phyloP scores from a whole-genome alignment of 2,329 filamentous ascomycete genomes.

The Verticillium tricorpus region DNA sequence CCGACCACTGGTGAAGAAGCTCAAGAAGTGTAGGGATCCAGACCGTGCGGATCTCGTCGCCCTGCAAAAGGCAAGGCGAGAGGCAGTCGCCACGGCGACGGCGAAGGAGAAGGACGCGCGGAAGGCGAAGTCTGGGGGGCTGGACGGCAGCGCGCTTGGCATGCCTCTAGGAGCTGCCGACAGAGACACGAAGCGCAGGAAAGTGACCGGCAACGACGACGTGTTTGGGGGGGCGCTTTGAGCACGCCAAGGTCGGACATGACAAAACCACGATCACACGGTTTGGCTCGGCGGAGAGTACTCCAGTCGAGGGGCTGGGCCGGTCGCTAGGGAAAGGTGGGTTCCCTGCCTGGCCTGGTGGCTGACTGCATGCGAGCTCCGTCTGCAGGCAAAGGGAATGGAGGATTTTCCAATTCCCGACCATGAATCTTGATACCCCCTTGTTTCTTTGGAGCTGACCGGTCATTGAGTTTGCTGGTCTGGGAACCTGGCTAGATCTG shows the following conservation, averaged over 20 bases:
- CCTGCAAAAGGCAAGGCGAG: conserved; percentile 59
- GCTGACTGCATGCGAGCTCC: neutral
- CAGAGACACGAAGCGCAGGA: conserved; percentile 42
- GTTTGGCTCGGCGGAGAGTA: neutral
- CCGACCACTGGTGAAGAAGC: conserved; percentile 60
- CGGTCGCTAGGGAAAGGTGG: neutral
- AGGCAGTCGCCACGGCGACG: conserved; percentile 30
- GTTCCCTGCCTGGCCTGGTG: neutral
- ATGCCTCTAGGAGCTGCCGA: conserved; percentile 13
- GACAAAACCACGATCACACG: no score
- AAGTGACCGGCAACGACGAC: conserved; percentile 36
- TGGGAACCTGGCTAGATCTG: neutral
- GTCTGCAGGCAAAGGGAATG: neutral
- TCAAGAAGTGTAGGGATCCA: conserved; percentile 70
- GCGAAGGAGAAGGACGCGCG: conserved; percentile 20
- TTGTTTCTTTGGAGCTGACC: neutral
- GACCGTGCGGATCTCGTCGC: conserved; percentile 69
- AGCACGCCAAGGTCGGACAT: neutral
- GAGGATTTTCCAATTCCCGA: neutral
- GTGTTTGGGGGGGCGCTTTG: conserved; percentile 42
- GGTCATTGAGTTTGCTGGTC: neutral
- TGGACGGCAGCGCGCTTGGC: conserved; percentile 10
- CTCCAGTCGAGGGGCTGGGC: neutral
- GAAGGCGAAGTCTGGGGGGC: conserved; percentile 20
- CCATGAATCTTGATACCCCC: neutral